A percentile compares a stretch with the other conserved stretches of the same genome.
phyloP scores from a whole-genome alignment of 352 stramenopile species.

The Globisporangium apiculatum region DNA sequence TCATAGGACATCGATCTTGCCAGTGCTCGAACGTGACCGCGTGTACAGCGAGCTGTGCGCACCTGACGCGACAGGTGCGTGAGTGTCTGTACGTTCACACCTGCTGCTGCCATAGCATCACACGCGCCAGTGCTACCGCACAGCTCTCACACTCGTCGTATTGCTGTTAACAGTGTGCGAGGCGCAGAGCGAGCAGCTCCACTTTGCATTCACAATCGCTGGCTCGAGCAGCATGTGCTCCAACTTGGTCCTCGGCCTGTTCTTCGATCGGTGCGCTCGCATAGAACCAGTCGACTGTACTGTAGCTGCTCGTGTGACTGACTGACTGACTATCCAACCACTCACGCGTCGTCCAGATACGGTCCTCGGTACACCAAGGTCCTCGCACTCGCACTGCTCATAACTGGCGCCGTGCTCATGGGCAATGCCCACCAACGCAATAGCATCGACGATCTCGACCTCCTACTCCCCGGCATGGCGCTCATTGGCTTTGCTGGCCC shows the following conservation, averaged over 20 bases:
- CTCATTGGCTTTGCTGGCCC: slow-evolving; percentile 58
- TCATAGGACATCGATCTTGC: slow-evolving; percentile 45
- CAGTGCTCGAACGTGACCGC: slow-evolving; percentile 46
- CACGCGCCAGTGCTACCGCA: too few species aligned
- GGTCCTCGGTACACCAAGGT: slow-evolving; percentile 48
- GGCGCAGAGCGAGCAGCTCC: slow-evolving; percentile 43
- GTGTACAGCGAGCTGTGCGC: slow-evolving; percentile 53
- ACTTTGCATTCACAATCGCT: slow-evolving; percentile 57
- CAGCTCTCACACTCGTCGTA: too few species aligned
- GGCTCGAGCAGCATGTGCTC: slow-evolving; percentile 55
- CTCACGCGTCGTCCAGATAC: slow-evolving; percentile 22
- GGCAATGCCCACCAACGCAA: slow-evolving; percentile 29
- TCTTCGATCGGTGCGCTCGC: slow-evolving; percentile 34
- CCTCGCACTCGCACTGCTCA: slow-evolving; percentile 39
- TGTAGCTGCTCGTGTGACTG: too few species aligned
- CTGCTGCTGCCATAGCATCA: too few species aligned
- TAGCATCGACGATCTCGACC: slow-evolving; percentile 14
- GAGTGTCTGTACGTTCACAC: too few species aligned
- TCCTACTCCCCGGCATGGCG: slow-evolving; percentile 56
- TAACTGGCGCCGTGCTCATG: slow-evolving; percentile 40
- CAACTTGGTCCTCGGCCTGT: slow-evolving; percentile 50
- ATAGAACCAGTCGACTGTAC: too few species aligned
- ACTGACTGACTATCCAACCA: too few species aligned
- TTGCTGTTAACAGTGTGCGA: slow-evolving; percentile 25
- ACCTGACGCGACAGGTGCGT: slow-evolving; percentile 29